Evolutionary conservation across 1,284 basidiomycete genomes (phyloP), one percentile per base, ranked within the genome.

Genomic region (Termitomyces sp.): DNA sequence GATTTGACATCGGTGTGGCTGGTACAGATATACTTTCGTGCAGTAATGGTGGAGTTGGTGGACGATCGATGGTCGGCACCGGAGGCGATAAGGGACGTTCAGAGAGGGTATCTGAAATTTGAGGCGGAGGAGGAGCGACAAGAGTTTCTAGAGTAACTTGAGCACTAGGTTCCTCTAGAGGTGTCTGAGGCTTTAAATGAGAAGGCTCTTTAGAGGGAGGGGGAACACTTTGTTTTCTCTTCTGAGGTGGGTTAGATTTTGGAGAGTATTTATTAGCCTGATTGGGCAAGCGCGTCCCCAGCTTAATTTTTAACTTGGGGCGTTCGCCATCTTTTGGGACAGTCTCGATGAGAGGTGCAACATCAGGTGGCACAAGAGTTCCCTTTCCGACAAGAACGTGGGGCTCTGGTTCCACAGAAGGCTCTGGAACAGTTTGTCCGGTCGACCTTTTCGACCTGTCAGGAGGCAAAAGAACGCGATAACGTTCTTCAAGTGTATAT

Each of bases 391-490:
- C 40, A 26, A 54, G 49, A 48, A n/a, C 42, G 13, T 50, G 40
- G 35, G n/a, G 24, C 41, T 60, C 57, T 37, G 54, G 41, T 42
- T 60, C 60, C 6, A 49, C 28, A 18, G 52, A 45, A 8, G 38
- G 24, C 19, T 58, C 55, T 21, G 49, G 10, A n/a, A 13, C 13
- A 14, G 42, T 46, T 53, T 51, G 60, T 24, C 57, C 56, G 39
- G 49, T 45, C 30, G 38, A 37, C 40, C 61, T 70, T 66, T 50
- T 64, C 57, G 64, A 66, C 55, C 76, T 72, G 50, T 87, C 84
- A 3, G 82, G 79, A n/a, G 86, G 85, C 14, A 91, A 74, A 33
- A 91, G 74, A 18, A 78, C 73, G 18, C 80, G 73, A 62, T 88
- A 91, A 41, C 88, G 81, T 52, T 82, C 79, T 61, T 89, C 88